These are phyloP conservation scores for Apiospora koreana DNA, from an alignment of 2,329 filamentous ascomycete species.

Conservation along the genomic window DNA sequence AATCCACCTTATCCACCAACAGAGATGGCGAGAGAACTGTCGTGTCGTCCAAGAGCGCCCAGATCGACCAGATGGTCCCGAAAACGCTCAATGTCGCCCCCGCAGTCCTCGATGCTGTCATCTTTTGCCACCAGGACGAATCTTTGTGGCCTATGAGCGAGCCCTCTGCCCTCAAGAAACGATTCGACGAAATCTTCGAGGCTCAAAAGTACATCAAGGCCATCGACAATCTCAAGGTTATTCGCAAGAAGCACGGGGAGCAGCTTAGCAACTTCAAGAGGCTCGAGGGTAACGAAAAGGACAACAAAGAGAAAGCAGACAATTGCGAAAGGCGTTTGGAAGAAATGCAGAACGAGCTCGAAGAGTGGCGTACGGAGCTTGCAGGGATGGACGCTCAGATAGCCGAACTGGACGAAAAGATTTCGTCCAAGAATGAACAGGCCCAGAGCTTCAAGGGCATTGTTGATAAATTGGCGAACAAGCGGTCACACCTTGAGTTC, in stretches of 20 bases:
- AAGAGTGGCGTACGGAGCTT: conserved; percentile 59
- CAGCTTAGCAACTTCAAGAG: conserved; percentile 73
- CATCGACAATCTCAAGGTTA: conserved; percentile 88
- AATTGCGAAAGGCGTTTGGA: conserved; percentile 66
- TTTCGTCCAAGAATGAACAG: conserved; percentile 69
- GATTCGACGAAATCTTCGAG: conserved; percentile 97
- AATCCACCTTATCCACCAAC: conserved; percentile 73
- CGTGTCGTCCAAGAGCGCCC: conserved; percentile 77
- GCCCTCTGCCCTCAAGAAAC: conserved; percentile 81
- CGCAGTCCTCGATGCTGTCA: conserved; percentile 89
- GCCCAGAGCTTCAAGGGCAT: conserved; percentile 74
- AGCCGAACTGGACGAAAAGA: conserved; percentile 56
- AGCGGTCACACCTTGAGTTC: conserved; percentile 71
- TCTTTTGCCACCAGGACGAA: conserved; percentile 98
- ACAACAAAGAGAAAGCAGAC: conserved; percentile 82
- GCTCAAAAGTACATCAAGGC: conserved; percentile 96
- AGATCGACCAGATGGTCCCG: conserved; percentile 83
- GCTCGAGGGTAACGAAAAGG: conserved; percentile 75
- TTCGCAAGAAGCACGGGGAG: conserved; percentile 81
- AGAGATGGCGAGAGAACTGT: conserved; percentile 79
- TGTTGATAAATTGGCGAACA: conserved; percentile 73
- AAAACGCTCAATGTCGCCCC: conserved; percentile 85
- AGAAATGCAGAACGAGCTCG: conserved; percentile 67
- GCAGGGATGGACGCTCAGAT: conserved; percentile 61
- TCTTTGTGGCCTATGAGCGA: conserved; percentile 96